Evolutionary conservation across 441 rosid genomes (phyloP), one percentile per base, ranked within the genome.

Genomic region (Jatropha multifida): DNA sequence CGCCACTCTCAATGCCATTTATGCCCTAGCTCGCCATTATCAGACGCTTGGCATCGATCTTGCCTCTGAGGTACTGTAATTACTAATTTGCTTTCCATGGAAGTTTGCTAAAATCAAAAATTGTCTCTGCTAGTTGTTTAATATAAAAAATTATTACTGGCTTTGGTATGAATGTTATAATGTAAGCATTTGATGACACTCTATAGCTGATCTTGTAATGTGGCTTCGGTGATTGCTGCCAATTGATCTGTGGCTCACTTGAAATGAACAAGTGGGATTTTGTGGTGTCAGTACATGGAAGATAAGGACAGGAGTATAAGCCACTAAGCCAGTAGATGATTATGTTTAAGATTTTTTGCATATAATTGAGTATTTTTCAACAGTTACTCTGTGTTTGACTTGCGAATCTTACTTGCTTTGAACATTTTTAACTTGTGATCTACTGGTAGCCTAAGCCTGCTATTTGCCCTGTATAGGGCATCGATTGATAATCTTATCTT

Each of bases 1-100:
- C 40, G 99, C 98, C 65, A 95, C 97, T 68, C 93, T 95, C 78
- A 90, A 93, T 69, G 97, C 99, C 79, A 81, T 95, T 72, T 75
- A 73, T 68, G 94, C 96, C 65, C 95, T 95, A 20, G 85, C 95
- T 32, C 77, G 54, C 51, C 90, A 86, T 82, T 91, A 87, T 63
- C 74, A 76, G 46, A 65, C 77, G 1, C 80, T 85, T 17, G 85
- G 86, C 4, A 65, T 81, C 61, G 69, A 82, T 79, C 72, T 78
- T 77, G 80, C 40, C 20, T 67, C 70, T 2, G 78, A 84, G 87
- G 91, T 87, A 85, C 15, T 26, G 38, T 23, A 23, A 49, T 76
- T 48, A 11, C 26, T 58, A 32, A 58, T 11, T 71, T 38, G 13
- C 26, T 17, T 64, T 65, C 3, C 1, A 12, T n/a, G 26, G 14